phyloP scores from a whole-genome alignment of 2,329 filamentous ascomycete genomes.

The Cladophialophora exuberans region DNA sequence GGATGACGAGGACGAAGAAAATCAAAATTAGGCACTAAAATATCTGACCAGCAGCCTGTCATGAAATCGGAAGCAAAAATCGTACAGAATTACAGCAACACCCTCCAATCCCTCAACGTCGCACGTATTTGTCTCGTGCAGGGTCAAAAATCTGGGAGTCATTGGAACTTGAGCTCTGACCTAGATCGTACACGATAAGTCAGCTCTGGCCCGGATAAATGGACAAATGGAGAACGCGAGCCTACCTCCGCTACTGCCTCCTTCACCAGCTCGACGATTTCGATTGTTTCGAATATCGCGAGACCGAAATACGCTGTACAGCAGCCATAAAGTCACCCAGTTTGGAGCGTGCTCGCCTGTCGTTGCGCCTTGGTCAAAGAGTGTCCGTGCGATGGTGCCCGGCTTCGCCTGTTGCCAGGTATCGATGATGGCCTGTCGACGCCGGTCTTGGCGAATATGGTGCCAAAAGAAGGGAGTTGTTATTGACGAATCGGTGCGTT shows the following conservation, averaged over 20 bases:
- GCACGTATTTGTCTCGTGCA: constrained; percentile 28
- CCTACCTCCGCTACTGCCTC: constrained; percentile 28
- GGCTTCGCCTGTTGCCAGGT: constrained; percentile 46
- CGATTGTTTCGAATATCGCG: constrained; percentile 51
- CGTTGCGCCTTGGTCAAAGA: constrained; percentile 46
- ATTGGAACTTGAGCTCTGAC: constrained; percentile 21
- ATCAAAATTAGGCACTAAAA: constrained; percentile 28
- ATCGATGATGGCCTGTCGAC: constrained; percentile 46
- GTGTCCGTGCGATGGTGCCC: constrained; percentile 40
- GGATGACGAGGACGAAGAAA: constrained; percentile 42
- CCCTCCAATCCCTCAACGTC: constrained; percentile 21
- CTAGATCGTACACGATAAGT: constrained; percentile 11
- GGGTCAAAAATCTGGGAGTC: constrained; percentile 29
- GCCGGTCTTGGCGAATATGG: constrained; percentile 48
- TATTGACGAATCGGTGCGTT: constrained; percentile 42
- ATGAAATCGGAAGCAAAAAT: constrained; percentile 15
- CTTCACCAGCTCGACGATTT: constrained; percentile 41
- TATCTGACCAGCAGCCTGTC: constrained; percentile 12
- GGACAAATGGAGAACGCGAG: background rate
- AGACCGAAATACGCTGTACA: constrained; percentile 53
- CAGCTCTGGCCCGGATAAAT: background rate
- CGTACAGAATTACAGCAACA: constrained; percentile 18
- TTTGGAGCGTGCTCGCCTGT: constrained; percentile 50
- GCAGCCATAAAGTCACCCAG: constrained; percentile 51
- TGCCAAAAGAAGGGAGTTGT: constrained; percentile 52